Evolutionary conservation across 2,329 filamentous ascomycete species (phyloP).

Genomic region (Colletotrichum higginsianum): DNA sequence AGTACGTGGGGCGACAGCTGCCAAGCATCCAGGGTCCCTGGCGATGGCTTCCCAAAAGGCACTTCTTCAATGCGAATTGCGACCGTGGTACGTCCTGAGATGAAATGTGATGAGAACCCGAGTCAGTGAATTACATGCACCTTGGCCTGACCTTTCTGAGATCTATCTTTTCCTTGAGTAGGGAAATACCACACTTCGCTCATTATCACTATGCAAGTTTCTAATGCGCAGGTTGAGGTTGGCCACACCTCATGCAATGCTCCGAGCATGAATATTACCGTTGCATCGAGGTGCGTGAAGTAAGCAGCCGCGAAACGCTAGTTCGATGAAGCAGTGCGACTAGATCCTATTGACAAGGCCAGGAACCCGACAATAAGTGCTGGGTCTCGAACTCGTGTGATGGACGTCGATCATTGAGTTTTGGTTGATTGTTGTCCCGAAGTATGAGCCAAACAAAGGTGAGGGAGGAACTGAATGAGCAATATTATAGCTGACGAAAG

Average conservation of each 20-base stretch:
- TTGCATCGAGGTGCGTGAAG: constrained; percentile 23
- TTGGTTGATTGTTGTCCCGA: constrained; percentile 14
- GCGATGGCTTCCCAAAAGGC: constrained; percentile 2
- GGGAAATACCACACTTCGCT: not conserved
- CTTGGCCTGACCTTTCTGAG: constrained; percentile 1
- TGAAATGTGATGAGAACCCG: constrained; percentile 36
- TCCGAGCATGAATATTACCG: constrained; percentile 35
- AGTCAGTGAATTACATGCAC: not conserved
- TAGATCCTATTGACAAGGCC: constrained; percentile 23
- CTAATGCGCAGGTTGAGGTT: not conserved
- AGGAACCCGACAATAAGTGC: constrained; percentile 2
- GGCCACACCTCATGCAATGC: constrained; percentile 8
- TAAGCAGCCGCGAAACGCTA: constrained; percentile 23
- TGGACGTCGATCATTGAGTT: constrained; percentile 34
- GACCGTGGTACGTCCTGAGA: constrained; percentile 33
- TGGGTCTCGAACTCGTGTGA: constrained; percentile 31
- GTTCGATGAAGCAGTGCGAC: constrained; percentile 21
- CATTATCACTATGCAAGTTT: not conserved
- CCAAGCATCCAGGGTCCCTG: constrained; percentile 39
- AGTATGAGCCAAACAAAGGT: constrained; percentile 14
- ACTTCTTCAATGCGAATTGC: constrained; percentile 5
- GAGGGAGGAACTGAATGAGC: not conserved
- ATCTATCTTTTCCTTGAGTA: not conserved
- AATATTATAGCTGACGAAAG: constrained; percentile 14
- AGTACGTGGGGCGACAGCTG: constrained; percentile 37